Conservation (phyloP, 768 basidiomycete genomes). For the Postia placenta region DNA sequence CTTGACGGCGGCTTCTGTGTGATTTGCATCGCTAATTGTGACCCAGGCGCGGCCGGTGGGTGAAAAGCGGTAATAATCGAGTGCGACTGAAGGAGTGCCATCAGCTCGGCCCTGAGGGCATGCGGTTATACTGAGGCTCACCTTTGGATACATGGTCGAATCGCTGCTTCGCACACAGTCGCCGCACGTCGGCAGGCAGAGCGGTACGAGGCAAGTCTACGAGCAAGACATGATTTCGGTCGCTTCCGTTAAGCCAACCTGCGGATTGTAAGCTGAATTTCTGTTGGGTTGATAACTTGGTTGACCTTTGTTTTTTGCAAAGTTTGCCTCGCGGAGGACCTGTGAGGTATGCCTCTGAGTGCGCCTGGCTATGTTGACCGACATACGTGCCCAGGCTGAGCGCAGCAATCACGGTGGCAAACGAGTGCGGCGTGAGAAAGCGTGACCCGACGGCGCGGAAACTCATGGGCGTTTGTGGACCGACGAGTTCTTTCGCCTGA, state of each 20-base stretch:
- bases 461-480: not conserved
- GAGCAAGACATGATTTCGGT: slow-evolving; percentile 33
- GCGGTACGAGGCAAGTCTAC: slow-evolving; percentile 45
- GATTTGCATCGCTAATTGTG: slow-evolving; percentile 43
- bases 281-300: too few species aligned
- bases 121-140: slow-evolving; percentile 8
- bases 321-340: too few species aligned
- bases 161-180: slow-evolving; percentile 29
- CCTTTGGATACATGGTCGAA: slow-evolving; percentile 21
- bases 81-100: slow-evolving; percentile 34
- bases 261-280: too few species aligned
- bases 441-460: not conserved
- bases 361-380: not conserved
- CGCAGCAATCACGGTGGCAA: not conserved
- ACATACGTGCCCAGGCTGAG: too few species aligned
- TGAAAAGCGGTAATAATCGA: slow-evolving; percentile 55
- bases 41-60: slow-evolving; percentile 57
- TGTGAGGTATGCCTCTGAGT: not conserved
- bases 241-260: too few species aligned
- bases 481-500: not conserved
- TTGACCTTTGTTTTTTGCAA: too few species aligned
- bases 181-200: slow-evolving; percentile 47
- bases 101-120: not conserved
- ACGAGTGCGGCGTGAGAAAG: not conserved
- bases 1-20: slow-evolving; percentile 33